These are phyloP conservation scores for Stemphylium vesicarium DNA, from an alignment of 2,329 filamentous ascomycete genomes.

Conservation along the genomic window DNA sequence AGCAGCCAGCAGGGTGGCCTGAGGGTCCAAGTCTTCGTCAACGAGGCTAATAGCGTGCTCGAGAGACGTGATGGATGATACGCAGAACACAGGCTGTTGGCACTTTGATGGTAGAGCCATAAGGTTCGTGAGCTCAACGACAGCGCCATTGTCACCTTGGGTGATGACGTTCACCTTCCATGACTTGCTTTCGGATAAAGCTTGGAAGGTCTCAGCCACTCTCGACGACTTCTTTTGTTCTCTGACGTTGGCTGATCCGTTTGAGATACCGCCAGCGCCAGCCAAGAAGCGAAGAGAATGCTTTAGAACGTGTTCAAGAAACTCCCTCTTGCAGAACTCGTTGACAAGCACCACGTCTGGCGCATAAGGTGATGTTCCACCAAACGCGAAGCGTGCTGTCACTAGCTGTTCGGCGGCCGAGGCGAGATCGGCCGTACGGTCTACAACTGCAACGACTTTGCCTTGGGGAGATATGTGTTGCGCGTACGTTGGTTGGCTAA, in stretches of 20 bases:
- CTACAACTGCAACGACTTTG: constrained; percentile 63
- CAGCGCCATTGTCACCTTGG: constrained; percentile 31
- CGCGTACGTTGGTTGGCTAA: constrained; percentile 21
- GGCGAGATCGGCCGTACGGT: constrained; percentile 63
- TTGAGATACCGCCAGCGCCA: constrained; percentile 13
- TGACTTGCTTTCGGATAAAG: constrained; percentile 19
- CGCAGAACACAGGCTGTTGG: constrained; percentile 50
- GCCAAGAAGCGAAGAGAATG: constrained; percentile 44
- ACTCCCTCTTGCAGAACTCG: constrained; percentile 64
- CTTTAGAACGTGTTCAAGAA: constrained; percentile 58
- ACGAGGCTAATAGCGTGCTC: constrained; percentile 62
- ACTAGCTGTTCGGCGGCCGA: constrained; percentile 61
- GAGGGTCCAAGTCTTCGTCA: constrained; percentile 40
- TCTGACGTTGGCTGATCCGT: constrained; percentile 15
- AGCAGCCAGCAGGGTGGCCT: constrained; percentile 50
- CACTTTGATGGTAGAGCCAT: constrained; percentile 46
- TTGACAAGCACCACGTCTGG: constrained; percentile 70
- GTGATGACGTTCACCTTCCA: constrained; percentile 33
- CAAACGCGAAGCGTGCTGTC: constrained; percentile 61
- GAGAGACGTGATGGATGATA: constrained; percentile 58
- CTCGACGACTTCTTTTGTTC: constrained; percentile 18
- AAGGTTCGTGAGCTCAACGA: constrained; percentile 37
- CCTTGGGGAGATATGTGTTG: constrained; percentile 47
- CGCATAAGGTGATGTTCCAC: constrained; percentile 65
- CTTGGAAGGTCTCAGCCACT: constrained; percentile 11